Base-by-base conservation (phyloP, 78 protist genomes). In the Monosiga brevicollis region DNA sequence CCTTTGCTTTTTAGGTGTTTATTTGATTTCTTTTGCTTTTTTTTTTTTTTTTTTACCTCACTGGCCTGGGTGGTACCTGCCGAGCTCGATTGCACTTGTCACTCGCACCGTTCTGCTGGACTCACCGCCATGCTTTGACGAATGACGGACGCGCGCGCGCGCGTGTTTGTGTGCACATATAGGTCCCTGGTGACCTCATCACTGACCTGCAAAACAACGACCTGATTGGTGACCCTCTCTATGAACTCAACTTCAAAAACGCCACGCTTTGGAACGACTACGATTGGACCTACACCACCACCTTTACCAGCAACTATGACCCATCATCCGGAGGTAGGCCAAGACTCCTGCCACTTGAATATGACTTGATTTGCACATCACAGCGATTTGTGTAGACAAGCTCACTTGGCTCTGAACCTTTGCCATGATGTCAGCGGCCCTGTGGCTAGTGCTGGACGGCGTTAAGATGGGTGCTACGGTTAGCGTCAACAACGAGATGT, bases 151-250 rank as follows among this genome's bases (percentile, higher is more conserved):
- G 29, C 15, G 62, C 6, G 15, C 62, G 62, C 62, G 15, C 62
- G 29, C 62, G 62, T 49, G 62, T 15, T 2, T n/a, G 9, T 2
- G 89, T 73, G 75, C 0, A 49, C 62, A 49, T 49, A 15, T 15
- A 1, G 43, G 89, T 87, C 25, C 89, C 89, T 1, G 89, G 89
- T 1, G 89, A 87, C 34, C 20, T 87, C 42, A 0, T 87, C 49
- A 75, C 86, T 9, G 89, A 87, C 49, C 83, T 87, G 76, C 87
- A 87, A 34, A 0, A 3, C 36, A 42, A 42, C 0, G 76, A 71
- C 35, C 3, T 1, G 38, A 36, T 87, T 1, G 80, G 74, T 37
- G 86, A 87, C 75, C 89, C 89, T 24, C 38, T 82, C 37, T 70
- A 0, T 34, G 89, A 83, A 38, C 1, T 29, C 23, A 82, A 81